Percentiles rank a stretch among this genome's conserved stretches.
phyloP scores from a whole-genome alignment of 129 eudicot species.

The Arctium lappa region DNA sequence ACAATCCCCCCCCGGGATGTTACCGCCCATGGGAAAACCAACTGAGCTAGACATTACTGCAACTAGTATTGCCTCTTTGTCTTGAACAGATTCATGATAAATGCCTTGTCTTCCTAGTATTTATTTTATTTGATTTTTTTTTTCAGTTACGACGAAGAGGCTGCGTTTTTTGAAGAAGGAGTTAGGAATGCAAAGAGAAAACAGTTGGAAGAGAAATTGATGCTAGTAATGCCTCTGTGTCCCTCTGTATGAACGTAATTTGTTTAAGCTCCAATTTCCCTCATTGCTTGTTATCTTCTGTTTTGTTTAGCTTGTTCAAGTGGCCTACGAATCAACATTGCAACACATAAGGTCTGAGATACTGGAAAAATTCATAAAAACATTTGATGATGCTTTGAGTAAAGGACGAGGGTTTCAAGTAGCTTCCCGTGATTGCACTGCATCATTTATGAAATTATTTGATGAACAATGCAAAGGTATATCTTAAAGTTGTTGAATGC shows the following conservation, averaged over 20 bases:
- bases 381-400: slow-evolving; percentile 75
- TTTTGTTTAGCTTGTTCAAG: slow-evolving; percentile 61
- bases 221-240: slow-evolving; percentile 52
- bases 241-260: neutral
- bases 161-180: slow-evolving; percentile 83
- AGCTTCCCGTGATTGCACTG: slow-evolving; percentile 61
- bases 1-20: no score
- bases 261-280: neutral
- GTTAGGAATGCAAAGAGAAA: slow-evolving; percentile 80
- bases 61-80: neutral
- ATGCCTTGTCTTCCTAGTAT: neutral
- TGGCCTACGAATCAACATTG: slow-evolving; percentile 63
- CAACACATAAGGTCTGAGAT: slow-evolving; percentile 76
- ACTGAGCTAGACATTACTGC: neutral
- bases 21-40: no score
- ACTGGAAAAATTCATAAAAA: slow-evolving; percentile 60
- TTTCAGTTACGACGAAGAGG: slow-evolving; percentile 81
- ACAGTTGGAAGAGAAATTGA: slow-evolving; percentile 82
- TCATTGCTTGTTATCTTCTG: neutral
- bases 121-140: neutral
- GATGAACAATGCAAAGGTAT: slow-evolving; percentile 78
- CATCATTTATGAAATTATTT: slow-evolving; percentile 43
- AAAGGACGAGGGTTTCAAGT: slow-evolving; percentile 77
- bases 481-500: neutral
- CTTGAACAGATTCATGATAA: neutral